Conservation (phyloP, 768 basidiomycete genomes). For the Lactifluus subvellereus region DNA sequence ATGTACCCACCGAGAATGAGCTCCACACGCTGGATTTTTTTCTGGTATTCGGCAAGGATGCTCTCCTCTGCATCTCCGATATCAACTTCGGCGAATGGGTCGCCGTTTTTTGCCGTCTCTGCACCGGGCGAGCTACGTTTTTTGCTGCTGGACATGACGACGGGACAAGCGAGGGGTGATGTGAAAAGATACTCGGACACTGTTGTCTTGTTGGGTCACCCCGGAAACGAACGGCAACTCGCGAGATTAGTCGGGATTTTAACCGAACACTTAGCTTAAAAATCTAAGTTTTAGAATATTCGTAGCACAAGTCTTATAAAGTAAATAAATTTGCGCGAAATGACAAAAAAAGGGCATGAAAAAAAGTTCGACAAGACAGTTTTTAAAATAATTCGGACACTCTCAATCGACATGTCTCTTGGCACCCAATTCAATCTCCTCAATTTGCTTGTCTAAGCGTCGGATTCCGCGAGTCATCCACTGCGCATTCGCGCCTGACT, state of each 20-base stretch:
- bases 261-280: conserved; percentile 6
- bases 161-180: conserved; percentile 24
- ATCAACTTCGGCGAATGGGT: conserved; percentile 57
- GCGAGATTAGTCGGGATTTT: conserved; percentile 18
- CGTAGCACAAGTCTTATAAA: not conserved
- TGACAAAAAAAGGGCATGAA: not conserved
- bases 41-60: conserved; percentile 59
- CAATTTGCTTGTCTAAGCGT: conserved; percentile 37
- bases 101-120: conserved; percentile 57
- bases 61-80: conserved; percentile 66
- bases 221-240: conserved; percentile 10
- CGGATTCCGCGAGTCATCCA: conserved; percentile 34
- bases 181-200: conserved; percentile 8
- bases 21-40: conserved; percentile 65
- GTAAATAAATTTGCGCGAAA: conserved; percentile 2
- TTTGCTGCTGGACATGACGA: conserved; percentile 41
- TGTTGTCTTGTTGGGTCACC: not conserved
- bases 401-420: conserved; percentile 71
- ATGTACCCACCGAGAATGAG: conserved; percentile 58
- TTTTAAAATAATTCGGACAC: not conserved
- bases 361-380: not conserved
- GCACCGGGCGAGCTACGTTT: conserved; percentile 77
- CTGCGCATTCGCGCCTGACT: conserved; percentile 35
- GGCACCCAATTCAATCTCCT: conserved; percentile 77
- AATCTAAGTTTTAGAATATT: conserved; percentile 5